A percentile compares a stretch with the other conserved stretches of the same genome.
Evolutionary conservation across 345 rosid species (phyloP).

Genomic region (Boechera retrofracta): DNA sequence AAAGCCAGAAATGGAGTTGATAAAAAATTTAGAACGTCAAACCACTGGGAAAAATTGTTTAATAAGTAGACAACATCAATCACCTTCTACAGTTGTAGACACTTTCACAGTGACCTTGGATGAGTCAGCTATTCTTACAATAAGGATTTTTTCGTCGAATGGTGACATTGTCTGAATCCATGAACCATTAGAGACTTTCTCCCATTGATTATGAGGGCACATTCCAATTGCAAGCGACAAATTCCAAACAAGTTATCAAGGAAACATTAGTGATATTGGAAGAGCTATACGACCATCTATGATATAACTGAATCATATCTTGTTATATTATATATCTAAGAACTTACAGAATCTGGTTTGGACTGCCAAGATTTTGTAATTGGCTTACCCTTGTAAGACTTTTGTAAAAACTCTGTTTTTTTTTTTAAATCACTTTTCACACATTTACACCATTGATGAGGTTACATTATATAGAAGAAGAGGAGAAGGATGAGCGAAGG

Average conservation of each 20-base stretch:
- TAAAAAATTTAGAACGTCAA: not conserved
- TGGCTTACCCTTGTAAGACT: too few species aligned
- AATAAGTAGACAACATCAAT: not conserved
- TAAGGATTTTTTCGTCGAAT: conserved; percentile 64
- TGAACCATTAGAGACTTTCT: conserved; percentile 66
- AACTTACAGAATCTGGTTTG: too few species aligned
- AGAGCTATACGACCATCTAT: too few species aligned
- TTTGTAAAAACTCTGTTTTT: too few species aligned
- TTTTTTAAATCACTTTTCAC: too few species aligned
- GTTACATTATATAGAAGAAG: too few species aligned
- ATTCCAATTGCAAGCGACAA: conserved; percentile 62
- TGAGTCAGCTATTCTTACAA: conserved; percentile 54
- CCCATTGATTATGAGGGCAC: conserved; percentile 74
- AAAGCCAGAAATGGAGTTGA: not conserved
- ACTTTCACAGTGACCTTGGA: conserved; percentile 54
- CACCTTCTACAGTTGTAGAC: conserved; percentile 63
- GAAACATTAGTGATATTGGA: too few species aligned
- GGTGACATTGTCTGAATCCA: conserved; percentile 82
- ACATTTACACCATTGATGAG: too few species aligned
- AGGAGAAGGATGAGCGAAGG: too few species aligned
- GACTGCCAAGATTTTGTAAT: too few species aligned
- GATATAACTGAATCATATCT: not conserved
- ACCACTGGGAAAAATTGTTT: conserved; percentile 1
- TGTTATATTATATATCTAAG: too few species aligned
- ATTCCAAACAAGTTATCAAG: conserved; percentile 30